Base-by-base conservation (phyloP, 768 basidiomycete species). In the Tylopilus cervinicoccineus region DNA sequence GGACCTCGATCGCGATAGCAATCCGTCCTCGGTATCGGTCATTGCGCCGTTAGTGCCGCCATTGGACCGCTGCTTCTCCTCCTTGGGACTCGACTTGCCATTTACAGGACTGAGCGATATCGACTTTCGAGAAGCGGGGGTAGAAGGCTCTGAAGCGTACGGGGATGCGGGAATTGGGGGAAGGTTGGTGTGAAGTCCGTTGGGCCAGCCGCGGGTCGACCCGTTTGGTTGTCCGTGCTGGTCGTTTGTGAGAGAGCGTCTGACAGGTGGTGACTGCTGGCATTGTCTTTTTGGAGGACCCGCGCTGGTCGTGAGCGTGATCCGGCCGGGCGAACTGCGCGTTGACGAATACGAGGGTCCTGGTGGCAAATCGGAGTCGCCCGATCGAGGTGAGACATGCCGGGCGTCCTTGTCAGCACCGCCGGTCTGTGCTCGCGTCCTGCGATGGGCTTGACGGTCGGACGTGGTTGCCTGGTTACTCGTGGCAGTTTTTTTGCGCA, bases 81-180 rank as follows among this genome's bases (percentile, higher is more conserved):
- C 71, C 45, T 56, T 67, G 43, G 63, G 47, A 16, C 46, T 64
- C 19, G 61, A 54, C 45, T 62, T 66, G 52, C 69, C 68, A 56
- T 69, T 70, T 45, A 62, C 45, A 47, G 72, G 60, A 44, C 59
- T 53, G 6, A 64, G 55, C 20, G 66, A 57, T n/a, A 58, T 52
- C 33, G 75, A 73, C 62, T 75, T 75, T 34, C 72, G 73, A 31
- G 83, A 80, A 13, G 79, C 74, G 40, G 83, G 77, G 16, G 72
- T 64, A 37, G 85, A 81, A 34, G 70, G 75, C 40, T 88, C 86
- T 26, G 83, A 81, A 12, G 71, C 61, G 56, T 81, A 81, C 1
- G 83, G 84, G 38, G 88, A 89, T 36, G 80, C 80, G 43, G 83
- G 83, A 43, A 85, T 84, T 22, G 83, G 80, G 24, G 82, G 75